Evolutionary conservation across 257 asterid genomes (phyloP).

Genomic region (Voacanga thouarsii): DNA sequence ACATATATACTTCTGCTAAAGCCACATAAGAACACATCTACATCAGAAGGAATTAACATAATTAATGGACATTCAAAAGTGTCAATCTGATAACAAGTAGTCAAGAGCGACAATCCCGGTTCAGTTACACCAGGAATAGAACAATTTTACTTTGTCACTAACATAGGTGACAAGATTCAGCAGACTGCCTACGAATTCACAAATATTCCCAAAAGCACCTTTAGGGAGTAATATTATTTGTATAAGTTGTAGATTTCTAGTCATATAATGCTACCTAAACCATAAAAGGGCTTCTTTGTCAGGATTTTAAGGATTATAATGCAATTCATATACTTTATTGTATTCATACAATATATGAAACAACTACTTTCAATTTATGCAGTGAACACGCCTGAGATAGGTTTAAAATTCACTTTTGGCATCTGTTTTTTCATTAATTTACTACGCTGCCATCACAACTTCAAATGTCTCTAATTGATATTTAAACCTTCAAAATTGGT

Average conservation of each 20-base stretch:
- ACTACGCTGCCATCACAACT: background rate
- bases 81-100: background rate
- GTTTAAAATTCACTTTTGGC: background rate
- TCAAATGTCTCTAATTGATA: background rate
- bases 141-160: background rate
- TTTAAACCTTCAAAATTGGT: background rate
- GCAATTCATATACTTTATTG: too few relatives aligned
- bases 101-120: background rate
- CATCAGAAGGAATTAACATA: background rate
- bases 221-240: background rate
- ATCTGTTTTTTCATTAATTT: background rate
- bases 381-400: background rate
- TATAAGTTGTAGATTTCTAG: background rate
- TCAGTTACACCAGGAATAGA: background rate
- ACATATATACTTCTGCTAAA: background rate
- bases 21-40: background rate
- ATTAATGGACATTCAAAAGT: background rate
- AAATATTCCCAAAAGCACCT: background rate
- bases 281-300: background rate
- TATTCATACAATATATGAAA: background rate
- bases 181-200: background rate
- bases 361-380: background rate
- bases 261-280: background rate
- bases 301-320: background rate
- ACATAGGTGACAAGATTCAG: background rate